Evolutionary conservation across 306 rosid species (phyloP).

Genomic region (Prinsepia uniflora): DNA sequence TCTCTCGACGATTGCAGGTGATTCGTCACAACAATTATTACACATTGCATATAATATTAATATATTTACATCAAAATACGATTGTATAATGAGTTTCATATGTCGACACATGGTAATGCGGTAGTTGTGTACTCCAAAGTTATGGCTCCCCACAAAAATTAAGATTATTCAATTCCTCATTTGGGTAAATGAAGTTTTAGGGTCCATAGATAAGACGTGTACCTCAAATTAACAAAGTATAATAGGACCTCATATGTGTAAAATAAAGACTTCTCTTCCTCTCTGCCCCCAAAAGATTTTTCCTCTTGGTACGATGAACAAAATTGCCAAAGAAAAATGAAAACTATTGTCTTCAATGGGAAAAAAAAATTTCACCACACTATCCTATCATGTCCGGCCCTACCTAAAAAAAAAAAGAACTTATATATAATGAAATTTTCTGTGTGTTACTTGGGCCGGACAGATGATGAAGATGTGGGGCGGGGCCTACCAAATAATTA

Average conservation of each 20-base stretch:
- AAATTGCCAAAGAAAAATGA: not conserved
- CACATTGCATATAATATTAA: not conserved
- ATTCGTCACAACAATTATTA: not conserved
- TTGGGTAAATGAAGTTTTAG: not conserved
- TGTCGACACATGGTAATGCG: not conserved
- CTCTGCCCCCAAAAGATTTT: no score
- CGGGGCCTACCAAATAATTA: no score
- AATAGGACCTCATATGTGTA: not conserved
- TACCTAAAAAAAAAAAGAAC: no score
- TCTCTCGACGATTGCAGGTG: constrained; percentile 71
- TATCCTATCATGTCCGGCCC: no score
- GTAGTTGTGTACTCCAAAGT: not conserved
- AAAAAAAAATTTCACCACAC: no score
- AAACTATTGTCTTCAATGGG: not conserved
- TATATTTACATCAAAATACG: not conserved
- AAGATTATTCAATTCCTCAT: not conserved
- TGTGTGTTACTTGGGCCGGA: no score
- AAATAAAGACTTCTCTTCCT: no score
- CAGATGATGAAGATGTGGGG: no score
- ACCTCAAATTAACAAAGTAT: not conserved
- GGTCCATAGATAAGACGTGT: not conserved
- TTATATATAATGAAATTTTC: no score
- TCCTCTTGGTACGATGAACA: no score
- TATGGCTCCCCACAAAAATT: not conserved
- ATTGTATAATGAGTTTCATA: not conserved